A percentile compares a stretch with the other conserved stretches of the same genome.
Evolutionary conservation across 192 early-diverging fungal species (phyloP).

Genomic region (Gaertneriomyces semiglobifer): DNA sequence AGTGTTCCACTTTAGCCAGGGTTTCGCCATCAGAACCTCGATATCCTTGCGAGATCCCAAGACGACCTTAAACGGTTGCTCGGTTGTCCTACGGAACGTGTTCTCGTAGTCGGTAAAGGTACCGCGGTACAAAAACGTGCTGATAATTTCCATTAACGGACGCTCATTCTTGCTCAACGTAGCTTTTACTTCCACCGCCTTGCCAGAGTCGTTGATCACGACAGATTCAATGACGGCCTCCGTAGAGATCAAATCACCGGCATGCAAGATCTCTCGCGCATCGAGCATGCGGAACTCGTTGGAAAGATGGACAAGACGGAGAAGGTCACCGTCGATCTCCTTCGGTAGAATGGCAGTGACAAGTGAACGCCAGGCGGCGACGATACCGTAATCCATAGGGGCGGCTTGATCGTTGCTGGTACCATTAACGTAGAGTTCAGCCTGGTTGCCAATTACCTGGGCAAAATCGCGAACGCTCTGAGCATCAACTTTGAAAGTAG

Average conservation of each 20-base stretch:
- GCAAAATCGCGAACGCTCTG: slow-evolving; percentile 70
- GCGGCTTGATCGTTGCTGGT: slow-evolving; percentile 29
- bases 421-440: slow-evolving; percentile 42
- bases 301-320: slow-evolving; percentile 87
- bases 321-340: slow-evolving; percentile 89
- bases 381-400: slow-evolving; percentile 95
- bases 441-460: slow-evolving; percentile 72
- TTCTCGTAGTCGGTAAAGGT: slow-evolving; percentile 81
- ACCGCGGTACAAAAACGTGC: slow-evolving; percentile 91
- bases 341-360: slow-evolving; percentile 90
- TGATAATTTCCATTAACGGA: slow-evolving; percentile 81
- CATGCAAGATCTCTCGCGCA: slow-evolving; percentile 64
- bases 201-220: slow-evolving; percentile 84
- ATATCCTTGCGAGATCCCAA: slow-evolving; percentile 78
- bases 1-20: slow-evolving; percentile 78
- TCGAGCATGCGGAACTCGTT: slow-evolving; percentile 89
- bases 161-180: slow-evolving; percentile 45
- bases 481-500: slow-evolving; percentile 60
- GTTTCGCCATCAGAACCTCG: slow-evolving; percentile 84
- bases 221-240: slow-evolving; percentile 81
- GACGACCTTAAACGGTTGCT: slow-evolving; percentile 72
- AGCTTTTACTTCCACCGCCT: slow-evolving; percentile 77
- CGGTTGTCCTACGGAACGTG: slow-evolving; percentile 79
- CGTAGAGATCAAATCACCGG: slow-evolving; percentile 81
- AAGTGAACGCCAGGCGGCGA: slow-evolving; percentile 85